Base-by-base conservation (phyloP, 257 asterid genomes). In the Knoxia roxburghii region DNA sequence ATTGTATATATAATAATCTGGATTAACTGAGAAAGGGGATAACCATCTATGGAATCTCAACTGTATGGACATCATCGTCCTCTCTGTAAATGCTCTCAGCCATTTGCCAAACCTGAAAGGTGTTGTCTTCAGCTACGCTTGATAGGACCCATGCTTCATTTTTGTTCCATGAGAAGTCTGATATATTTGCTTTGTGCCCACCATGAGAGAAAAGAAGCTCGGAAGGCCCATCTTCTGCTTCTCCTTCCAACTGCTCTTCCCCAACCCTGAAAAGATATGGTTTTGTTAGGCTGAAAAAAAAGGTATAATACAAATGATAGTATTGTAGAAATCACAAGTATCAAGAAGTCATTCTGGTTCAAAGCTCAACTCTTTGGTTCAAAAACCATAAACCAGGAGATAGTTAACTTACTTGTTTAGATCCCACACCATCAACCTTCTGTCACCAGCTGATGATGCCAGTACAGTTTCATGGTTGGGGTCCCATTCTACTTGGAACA, bases 401-500 rank as follows among this genome's bases (percentile, higher is more conserved):
- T 41, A 20, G 9, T 30, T 29, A 39, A 48, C 43, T 72, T 88
- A 90, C 97, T 95, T 90, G 85, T 83, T 87, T 29, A 94, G 82
- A 77, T 90, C 99, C 99, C 99, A 94, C 75, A 90, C 95, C 86
- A 85, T 90, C 85, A 94, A 77, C 83, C 97, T 87, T 78, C 95
- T 84, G 78, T 94, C 97, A 59, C 85, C 97, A 68, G 93, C 97
- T 54, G 95, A 76, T 72, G 99, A 94, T 30, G 99, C 97, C 73
- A 94, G 76, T 76, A 94, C 81, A 0, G 95, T 85, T 80, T 94
- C 99, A 56, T 94, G 96, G 83, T 94, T 84, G 73, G 99, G 99
- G 80, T 94, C 90, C 99, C 97, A 94, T 73, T 94, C 99, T 49
- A 94, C 97, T 80, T 94, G 97, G 89, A 90, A 94, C 35, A 86